These are phyloP conservation scores for Penicillium aurantiogriseum DNA, from an alignment of 2,329 filamentous ascomycete genomes.

Conservation along the genomic window DNA sequence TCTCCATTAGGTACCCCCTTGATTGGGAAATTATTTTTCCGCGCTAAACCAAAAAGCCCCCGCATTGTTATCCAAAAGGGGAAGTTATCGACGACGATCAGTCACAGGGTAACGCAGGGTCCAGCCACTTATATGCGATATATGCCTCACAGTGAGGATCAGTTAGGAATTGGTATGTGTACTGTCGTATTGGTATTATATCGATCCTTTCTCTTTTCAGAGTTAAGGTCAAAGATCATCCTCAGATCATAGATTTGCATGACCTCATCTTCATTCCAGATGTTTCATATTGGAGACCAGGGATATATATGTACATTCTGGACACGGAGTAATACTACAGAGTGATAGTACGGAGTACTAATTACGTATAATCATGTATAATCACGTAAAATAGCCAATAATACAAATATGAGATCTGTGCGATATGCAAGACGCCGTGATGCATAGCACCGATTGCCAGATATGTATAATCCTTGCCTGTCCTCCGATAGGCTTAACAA, in stretches of 20 bases:
- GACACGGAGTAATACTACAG: neutral
- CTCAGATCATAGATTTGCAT: constrained; percentile 1
- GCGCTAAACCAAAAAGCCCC: constrained; percentile 16
- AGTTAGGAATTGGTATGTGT: neutral
- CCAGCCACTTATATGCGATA: constrained; percentile 14
- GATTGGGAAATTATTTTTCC: constrained; percentile 5
- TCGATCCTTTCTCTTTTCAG: constrained; percentile 8
- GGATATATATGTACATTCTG: neutral
- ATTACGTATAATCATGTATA: neutral
- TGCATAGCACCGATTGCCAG: neutral
- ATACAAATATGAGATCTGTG: neutral
- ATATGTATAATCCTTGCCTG: neutral
- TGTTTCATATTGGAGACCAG: neutral
- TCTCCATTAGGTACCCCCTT: constrained; percentile 5
- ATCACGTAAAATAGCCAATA: neutral
- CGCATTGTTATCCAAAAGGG: constrained; percentile 11
- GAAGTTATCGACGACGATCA: constrained; percentile 18
- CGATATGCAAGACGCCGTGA: neutral
- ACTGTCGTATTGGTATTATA: neutral
- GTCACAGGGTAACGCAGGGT: constrained; percentile 15
- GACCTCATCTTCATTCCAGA: constrained; percentile 7
- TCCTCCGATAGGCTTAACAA: neutral
- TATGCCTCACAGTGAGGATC: neutral
- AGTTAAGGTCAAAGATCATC: constrained; percentile 3
- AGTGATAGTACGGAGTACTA: neutral